Evolutionary conservation across 2,329 filamentous ascomycete genomes (phyloP).

Genomic region (Verticillium dahliae): DNA sequence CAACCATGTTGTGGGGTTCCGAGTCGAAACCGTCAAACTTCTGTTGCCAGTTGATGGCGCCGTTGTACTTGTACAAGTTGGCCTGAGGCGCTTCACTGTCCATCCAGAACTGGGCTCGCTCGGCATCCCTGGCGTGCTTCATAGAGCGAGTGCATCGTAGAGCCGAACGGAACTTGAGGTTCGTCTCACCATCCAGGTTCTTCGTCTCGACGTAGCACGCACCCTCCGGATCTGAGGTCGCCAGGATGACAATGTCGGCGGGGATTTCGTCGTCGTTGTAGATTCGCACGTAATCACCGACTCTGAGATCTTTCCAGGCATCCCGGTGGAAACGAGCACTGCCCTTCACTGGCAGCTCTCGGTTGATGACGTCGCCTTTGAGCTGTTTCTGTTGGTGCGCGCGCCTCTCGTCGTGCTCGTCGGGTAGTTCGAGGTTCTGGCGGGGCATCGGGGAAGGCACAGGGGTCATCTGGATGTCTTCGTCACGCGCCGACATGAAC

Average conservation of each 20-base stretch:
- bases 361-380: constrained; percentile 64
- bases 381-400: constrained; percentile 33
- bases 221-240: constrained; percentile 89
- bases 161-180: constrained; percentile 89
- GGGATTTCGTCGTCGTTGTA: constrained; percentile 96
- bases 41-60: constrained; percentile 82
- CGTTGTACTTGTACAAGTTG: constrained; percentile 93
- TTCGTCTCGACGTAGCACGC: constrained; percentile 98
- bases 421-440: constrained; percentile 28
- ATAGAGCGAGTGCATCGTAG: constrained; percentile 77
- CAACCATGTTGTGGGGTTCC: constrained; percentile 71
- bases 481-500: constrained; percentile 46
- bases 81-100: constrained; percentile 89
- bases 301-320: constrained; percentile 89
- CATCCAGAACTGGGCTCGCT: constrained; percentile 77
- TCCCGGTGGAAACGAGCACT: constrained; percentile 86
- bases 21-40: constrained; percentile 53
- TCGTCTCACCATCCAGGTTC: constrained; percentile 95
- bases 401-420: constrained; percentile 24
- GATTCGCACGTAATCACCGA: constrained; percentile 92
- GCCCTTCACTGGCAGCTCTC: constrained; percentile 55
- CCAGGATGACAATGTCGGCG: constrained; percentile 84
- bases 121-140: constrained; percentile 87
- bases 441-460: constrained; percentile 72
- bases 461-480: constrained; percentile 92